Evolutionary conservation across 2,329 filamentous ascomycete genomes (phyloP).

Genomic region (Stemphylium vesicarium): DNA sequence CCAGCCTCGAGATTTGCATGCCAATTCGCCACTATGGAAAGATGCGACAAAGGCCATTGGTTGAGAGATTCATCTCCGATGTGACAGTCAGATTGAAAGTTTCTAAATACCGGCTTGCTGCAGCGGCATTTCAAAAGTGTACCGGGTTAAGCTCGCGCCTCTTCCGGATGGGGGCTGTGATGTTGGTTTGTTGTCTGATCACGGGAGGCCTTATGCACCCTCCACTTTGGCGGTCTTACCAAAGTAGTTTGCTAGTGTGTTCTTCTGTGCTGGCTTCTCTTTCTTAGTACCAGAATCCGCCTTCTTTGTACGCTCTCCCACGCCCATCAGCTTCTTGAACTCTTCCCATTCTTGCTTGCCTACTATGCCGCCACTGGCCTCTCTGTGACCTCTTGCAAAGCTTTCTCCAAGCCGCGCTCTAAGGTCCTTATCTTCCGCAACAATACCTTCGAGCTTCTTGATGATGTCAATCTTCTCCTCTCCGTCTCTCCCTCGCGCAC

Average conservation of each 20-base stretch:
- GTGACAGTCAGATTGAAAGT: conserved; percentile 10
- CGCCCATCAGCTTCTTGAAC: conserved; percentile 63
- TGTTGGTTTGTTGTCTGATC: neutral
- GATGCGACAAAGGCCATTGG: conserved; percentile 16
- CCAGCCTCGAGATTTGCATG: neutral
- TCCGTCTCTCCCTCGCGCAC: conserved; percentile 58
- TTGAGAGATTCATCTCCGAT: neutral
- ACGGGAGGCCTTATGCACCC: neutral
- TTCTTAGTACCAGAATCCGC: conserved; percentile 45
- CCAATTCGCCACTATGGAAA: neutral
- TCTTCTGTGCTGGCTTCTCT: conserved; percentile 37
- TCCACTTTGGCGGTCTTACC: conserved; percentile 18
- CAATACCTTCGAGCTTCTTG: conserved; percentile 61
- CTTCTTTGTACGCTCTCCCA: conserved; percentile 61
- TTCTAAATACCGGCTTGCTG: neutral
- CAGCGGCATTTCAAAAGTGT: neutral
- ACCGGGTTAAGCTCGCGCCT: conserved; percentile 12
- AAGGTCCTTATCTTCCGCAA: conserved; percentile 46
- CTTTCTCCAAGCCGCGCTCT: conserved; percentile 64
- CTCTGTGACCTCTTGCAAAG: conserved; percentile 71
- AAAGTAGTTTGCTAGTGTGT: conserved; percentile 45
- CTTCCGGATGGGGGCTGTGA: neutral
- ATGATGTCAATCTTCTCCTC: conserved; percentile 68
- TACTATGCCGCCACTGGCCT: conserved; percentile 71
- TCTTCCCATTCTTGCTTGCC: conserved; percentile 68